These are phyloP conservation scores for Wallacemonas sp. DNA, from an alignment of 208 protist genomes.

Conservation along the genomic window DNA sequence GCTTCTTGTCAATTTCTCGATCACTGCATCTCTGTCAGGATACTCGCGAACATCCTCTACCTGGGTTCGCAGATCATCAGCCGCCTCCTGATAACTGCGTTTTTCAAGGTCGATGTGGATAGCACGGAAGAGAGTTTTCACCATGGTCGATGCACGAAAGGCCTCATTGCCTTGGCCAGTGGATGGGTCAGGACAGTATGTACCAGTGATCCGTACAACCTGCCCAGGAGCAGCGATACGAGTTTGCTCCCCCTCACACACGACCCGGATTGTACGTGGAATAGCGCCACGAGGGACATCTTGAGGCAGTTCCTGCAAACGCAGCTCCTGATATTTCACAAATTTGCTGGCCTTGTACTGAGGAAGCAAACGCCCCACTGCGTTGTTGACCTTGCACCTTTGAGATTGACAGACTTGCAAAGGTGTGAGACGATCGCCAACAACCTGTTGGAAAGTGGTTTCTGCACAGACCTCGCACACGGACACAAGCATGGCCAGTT, in stretches of 20 bases:
- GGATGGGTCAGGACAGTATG: constrained; percentile 84
- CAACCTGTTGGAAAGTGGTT: constrained; percentile 89
- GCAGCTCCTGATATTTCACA: constrained; percentile 84
- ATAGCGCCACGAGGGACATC: constrained; percentile 88
- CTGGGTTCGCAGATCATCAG: constrained; percentile 62
- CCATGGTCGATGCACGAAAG: constrained; percentile 85
- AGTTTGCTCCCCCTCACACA: constrained; percentile 87
- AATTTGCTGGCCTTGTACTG: constrained; percentile 91
- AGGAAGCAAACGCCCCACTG: constrained; percentile 71
- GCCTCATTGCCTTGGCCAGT: constrained; percentile 81
- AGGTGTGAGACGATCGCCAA: constrained; percentile 81
- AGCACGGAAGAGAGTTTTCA: constrained; percentile 80
- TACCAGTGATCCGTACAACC: constrained; percentile 76
- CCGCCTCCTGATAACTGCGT: constrained; percentile 83
- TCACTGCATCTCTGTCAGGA: constrained; percentile 81
- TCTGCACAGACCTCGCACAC: constrained; percentile 90
- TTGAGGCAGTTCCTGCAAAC: constrained; percentile 86
- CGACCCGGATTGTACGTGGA: constrained; percentile 81
- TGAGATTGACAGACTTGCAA: constrained; percentile 84
- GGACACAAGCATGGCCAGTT: constrained; percentile 80
- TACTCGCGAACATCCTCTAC: constrained; percentile 75
- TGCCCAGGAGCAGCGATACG: constrained; percentile 76
- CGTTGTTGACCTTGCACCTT: constrained; percentile 85
- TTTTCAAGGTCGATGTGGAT: constrained; percentile 82
- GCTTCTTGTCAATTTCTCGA: constrained; percentile 96